These are phyloP conservation scores for Coemansia erecta DNA, from an alignment of 192 early-diverging fungal species.

Conservation along the genomic window DNA sequence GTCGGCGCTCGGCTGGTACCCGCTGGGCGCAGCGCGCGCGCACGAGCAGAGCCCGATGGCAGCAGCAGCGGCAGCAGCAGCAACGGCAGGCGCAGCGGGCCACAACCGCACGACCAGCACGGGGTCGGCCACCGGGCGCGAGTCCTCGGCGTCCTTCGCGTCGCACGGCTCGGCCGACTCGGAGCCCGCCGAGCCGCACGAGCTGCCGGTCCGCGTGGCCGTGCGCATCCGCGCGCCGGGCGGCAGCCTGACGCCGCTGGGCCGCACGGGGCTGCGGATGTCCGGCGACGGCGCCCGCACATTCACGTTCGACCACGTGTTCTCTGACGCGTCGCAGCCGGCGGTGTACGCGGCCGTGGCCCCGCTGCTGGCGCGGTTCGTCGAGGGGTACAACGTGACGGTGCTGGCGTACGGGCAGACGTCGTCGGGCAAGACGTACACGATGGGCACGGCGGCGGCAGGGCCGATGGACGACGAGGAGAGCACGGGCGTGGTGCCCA, in stretches of 20 bases:
- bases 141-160: neutral
- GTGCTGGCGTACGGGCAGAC: constrained; percentile 94
- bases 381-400: constrained; percentile 91
- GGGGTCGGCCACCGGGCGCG: constrained; percentile 6
- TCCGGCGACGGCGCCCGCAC: constrained; percentile 18
- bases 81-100: neutral
- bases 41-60: neutral
- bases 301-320: constrained; percentile 70
- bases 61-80: constrained; percentile 12
- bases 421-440: constrained; percentile 93
- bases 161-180: constrained; percentile 18
- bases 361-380: constrained; percentile 57
- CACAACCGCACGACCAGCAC: neutral
- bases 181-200: constrained; percentile 33
- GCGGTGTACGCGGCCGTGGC: constrained; percentile 61
- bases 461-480: constrained; percentile 10
- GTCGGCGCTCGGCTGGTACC: constrained; percentile 4
- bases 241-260: constrained; percentile 1
- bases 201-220: constrained; percentile 52
- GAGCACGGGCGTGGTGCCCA: constrained; percentile 66
- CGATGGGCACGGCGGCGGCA: constrained; percentile 80
- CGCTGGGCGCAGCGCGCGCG: neutral
- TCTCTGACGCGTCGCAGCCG: constrained; percentile 57
- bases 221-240: constrained; percentile 51
- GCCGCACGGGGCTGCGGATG: neutral